Conservation (phyloP, 179 eudicot species). For the Nepenthes alata region DNA sequence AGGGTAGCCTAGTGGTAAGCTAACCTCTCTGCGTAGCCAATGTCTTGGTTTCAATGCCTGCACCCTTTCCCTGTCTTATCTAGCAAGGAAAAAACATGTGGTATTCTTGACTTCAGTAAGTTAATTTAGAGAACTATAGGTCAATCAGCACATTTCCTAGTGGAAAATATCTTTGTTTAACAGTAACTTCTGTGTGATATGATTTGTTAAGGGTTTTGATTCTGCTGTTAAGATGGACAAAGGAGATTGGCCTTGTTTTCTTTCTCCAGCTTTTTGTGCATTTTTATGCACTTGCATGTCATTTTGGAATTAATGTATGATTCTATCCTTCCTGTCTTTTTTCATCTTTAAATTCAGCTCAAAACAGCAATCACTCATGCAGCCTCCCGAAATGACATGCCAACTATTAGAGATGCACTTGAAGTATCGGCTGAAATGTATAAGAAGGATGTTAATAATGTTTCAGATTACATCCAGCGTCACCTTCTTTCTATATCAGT, state of each 20-base stretch:
- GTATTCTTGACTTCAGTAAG: neutral
- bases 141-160: no score
- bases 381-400: conserved; percentile 79
- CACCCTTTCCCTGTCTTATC: neutral
- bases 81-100: neutral
- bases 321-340: neutral
- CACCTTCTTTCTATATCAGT: conserved; percentile 85
- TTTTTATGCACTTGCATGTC: neutral
- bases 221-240: no score
- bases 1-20: neutral
- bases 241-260: no score
- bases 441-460: conserved; percentile 71
- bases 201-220: no score
- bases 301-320: neutral
- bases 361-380: conserved; percentile 92
- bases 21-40: no score
- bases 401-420: conserved; percentile 88
- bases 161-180: no score
- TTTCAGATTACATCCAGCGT: conserved; percentile 84
- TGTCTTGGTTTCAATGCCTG: neutral
- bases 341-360: conserved; percentile 29
- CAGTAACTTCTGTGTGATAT: no score
- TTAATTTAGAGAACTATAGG: no score
- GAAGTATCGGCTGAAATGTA: conserved; percentile 96
- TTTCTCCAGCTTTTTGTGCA: no score